Base-by-base conservation (phyloP, 257 asterid genomes). In the Solanum piurae region DNA sequence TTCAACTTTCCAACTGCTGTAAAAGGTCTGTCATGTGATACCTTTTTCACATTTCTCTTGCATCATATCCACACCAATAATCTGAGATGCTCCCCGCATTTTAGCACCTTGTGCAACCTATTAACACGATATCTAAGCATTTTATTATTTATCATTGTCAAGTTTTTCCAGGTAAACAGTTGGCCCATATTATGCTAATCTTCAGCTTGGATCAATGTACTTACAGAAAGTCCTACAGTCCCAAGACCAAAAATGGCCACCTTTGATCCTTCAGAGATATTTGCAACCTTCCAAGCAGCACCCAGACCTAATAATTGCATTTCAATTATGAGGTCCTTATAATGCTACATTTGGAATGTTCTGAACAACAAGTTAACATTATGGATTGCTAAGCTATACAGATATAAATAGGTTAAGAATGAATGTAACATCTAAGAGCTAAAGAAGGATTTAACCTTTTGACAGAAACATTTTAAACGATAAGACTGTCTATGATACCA, bases 241-340 rank as follows among this genome's bases (percentile, higher is more conserved):
- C 98, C 99, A 87, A 96, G 99, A 89, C 99, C 99, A 89, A 94
- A 96, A 89, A 96, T 90, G 79, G 92, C 98, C 29, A 95, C 95
- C 18, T 93, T 94, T 38, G 98, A 95, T 90, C 98, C 98, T 94
- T 91, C 83, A 34, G 98, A 88, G 89, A 95, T 84, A 91, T 94
- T 94, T 75, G 99, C 99, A 82, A 97, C 98, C 90, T 94, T 97
- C 99, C 99, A 97, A 89, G 99, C 98, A 34, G 99, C 98, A 73
- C 99, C 99, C 58, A 97, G 93, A 80, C 99, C 99, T 97, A 90
- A 34, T 46, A n/a, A 90, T 66, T 38, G 75, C 75, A 64, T 84
- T 23, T 40, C 84, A 73, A 77, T 89, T 68, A 42, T 49, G 68
- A 84, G 29, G 42, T 86, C 86, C 60, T 87, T 29, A 87, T 49